Base-by-base conservation (phyloP, 805 yeast genomes). In the Cyberlindnera misumaiensis region DNA sequence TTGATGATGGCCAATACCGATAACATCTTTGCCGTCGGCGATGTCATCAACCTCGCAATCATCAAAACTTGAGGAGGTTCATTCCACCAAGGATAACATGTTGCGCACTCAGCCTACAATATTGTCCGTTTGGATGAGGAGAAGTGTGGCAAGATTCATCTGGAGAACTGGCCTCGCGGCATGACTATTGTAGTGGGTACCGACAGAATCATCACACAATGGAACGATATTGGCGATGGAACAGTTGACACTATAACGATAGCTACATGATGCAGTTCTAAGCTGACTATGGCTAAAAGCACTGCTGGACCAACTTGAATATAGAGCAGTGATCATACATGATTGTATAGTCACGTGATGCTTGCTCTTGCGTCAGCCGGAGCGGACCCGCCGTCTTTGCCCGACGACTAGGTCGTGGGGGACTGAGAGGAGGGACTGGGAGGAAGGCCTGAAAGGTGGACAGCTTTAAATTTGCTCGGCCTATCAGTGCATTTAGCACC, bases 61-160 rank as follows among this genome's bases (percentile, higher is more conserved):
- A 61, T 65, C 40, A 66, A 65, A 46, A 60, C 64, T 4, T 68
- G 70, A 5, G 70, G 70, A 3, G 65, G 62, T 44, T 70, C 70
- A 9, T 53, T 42, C 42, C 46, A 39, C 13, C 53, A 50, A 25
- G 58, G 56, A 16, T 39, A 39, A 11, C 28, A 34, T 26, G 56
- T 45, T n/a, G 52, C 52, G 3, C 37, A 46, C 25, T 40, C 46
- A 5, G 10, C 52, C 27, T 37, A 36, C 28, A 51, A 53, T 32
- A 14, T 52, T 10, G 8, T 45, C 2, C 46, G 46, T 2, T 34
- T 35, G 25, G 44, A 39, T 1, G 40, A 38, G 26, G 26, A 42
- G 27, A 45, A 34, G 17, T 48, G 46, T 36, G 41, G 38, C 2
- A 22, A 30, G 10, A 41, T 47, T 8, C 48, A 48, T 27, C 12